A percentile compares a stretch with the other conserved stretches of the same genome.
Conservation (phyloP, 352 stramenopile genomes). For the Pythium vanterpoolii region DNA sequence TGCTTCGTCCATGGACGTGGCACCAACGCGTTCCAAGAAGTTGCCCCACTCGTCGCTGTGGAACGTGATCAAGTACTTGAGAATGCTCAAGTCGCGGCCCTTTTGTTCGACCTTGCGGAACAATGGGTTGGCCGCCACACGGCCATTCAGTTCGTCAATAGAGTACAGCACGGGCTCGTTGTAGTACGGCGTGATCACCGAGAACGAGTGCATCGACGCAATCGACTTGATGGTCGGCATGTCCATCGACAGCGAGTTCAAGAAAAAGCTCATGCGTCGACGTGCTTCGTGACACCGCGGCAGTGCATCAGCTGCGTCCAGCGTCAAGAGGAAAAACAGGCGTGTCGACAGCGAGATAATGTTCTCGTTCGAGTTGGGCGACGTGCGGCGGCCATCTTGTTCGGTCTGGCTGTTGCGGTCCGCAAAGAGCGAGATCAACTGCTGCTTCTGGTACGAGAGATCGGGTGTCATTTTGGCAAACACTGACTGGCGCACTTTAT, state of each 20-base stretch:
- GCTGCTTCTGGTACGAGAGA: conserved; percentile 74
- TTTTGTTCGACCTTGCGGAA: conserved; percentile 86
- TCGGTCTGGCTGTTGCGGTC: conserved; percentile 62
- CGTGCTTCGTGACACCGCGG: conserved; percentile 82
- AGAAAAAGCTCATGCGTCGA: conserved; percentile 88
- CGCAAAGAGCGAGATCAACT: conserved; percentile 71
- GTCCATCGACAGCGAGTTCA: conserved; percentile 87
- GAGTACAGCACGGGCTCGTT: conserved; percentile 87
- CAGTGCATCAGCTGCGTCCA: conserved; percentile 79
- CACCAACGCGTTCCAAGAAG: conserved; percentile 80
- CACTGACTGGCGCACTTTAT: conserved; percentile 73
- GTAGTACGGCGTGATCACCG: conserved; percentile 87
- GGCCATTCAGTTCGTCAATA: conserved; percentile 78
- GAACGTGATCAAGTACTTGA: conserved; percentile 88
- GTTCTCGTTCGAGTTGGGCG: conserved; percentile 75
- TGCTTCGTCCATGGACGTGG: conserved; percentile 72
- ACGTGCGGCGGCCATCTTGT: conserved; percentile 40
- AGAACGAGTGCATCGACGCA: conserved; percentile 86
- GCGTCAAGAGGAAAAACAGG: conserved; percentile 80
- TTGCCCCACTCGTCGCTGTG: conserved; percentile 88
- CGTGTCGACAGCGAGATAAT: conserved; percentile 75
- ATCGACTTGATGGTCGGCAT: conserved; percentile 84
- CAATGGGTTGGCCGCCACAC: conserved; percentile 78
- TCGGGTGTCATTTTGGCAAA: conserved; percentile 78
- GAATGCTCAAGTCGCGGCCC: conserved; percentile 79